Evolutionary conservation across 2,329 filamentous ascomycete genomes (phyloP).

Genomic region (Magnaporthiopsis incrustans): DNA sequence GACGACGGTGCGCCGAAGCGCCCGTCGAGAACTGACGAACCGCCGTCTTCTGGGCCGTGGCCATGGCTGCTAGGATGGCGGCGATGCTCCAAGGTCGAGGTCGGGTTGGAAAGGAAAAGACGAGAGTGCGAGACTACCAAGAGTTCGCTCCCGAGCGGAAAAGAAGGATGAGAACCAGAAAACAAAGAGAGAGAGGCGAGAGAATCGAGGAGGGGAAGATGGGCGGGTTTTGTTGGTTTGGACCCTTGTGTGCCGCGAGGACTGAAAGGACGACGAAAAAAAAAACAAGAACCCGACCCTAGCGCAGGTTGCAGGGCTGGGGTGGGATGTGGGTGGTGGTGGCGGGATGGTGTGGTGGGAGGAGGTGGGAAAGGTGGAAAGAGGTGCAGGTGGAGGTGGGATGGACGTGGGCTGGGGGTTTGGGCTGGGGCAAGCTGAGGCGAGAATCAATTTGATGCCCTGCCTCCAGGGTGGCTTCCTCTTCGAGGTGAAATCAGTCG

Average conservation of each 20-base stretch:
- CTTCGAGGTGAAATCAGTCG: not conserved
- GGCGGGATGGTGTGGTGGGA: not conserved
- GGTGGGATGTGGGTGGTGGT: not conserved
- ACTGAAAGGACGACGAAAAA: not conserved
- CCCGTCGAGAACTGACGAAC: constrained; percentile 34
- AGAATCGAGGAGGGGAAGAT: not conserved
- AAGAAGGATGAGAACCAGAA: not conserved
- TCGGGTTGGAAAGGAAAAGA: not conserved
- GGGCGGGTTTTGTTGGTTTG: not conserved
- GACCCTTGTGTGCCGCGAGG: not conserved
- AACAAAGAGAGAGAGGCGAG: not conserved
- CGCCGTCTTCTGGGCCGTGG: constrained; percentile 11
- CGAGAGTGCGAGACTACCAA: not conserved
- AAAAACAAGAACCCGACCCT: not conserved
- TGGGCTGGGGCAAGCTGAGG: no score
- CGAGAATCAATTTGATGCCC: not conserved
- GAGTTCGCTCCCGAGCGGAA: not conserved
- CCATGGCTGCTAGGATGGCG: constrained; percentile 18
- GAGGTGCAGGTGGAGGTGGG: not conserved
- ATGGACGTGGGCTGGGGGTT: not conserved
- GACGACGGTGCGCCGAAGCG: constrained; percentile 36
- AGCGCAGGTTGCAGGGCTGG: not conserved
- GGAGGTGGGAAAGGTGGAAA: not conserved
- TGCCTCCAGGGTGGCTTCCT: not conserved
- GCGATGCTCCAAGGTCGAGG: not conserved